Percentiles rank a stretch among this genome's conserved stretches.
These are phyloP conservation scores for Mucor velutinosus DNA, from an alignment of 371 early-diverging fungal species.

Conservation along the genomic window DNA sequence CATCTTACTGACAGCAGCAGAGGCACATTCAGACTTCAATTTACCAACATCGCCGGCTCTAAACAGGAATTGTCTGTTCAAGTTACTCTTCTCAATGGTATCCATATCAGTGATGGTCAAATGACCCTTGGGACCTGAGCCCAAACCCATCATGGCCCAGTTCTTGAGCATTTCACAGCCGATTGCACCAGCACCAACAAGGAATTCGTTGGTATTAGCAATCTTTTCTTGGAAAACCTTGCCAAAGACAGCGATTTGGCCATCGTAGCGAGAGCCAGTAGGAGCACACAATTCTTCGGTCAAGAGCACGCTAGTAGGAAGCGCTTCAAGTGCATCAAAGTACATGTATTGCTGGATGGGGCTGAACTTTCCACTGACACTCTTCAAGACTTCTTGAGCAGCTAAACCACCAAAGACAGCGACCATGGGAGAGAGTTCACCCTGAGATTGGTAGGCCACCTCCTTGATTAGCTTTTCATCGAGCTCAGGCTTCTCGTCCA, in stretches of 20 bases:
- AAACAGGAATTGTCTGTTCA: conserved; percentile 99
- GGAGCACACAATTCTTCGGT: conserved; percentile 80
- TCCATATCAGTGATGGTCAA: conserved; percentile 99
- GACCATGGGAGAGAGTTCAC: conserved; percentile 96
- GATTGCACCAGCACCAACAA: conserved; percentile 99
- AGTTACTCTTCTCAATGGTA: conserved; percentile 97
- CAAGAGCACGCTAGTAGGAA: conserved; percentile 69
- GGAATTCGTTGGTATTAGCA: conserved; percentile 88
- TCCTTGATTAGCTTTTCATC: conserved; percentile 88
- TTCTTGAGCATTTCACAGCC: conserved; percentile 99
- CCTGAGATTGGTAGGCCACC: conserved; percentile 85
- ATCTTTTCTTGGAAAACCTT: conserved; percentile 88
- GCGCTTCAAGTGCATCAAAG: conserved; percentile 97
- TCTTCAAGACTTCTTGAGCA: conserved; percentile 99
- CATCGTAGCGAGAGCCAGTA: conserved; percentile 89
- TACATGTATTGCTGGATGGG: conserved; percentile 98
- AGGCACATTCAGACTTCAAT: conserved; percentile 96
- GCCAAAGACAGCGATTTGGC: conserved; percentile 96
- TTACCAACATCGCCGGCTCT: conserved; percentile 91
- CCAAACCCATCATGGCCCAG: conserved; percentile 99
- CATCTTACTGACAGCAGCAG: conserved; percentile 90
- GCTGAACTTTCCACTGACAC: conserved; percentile 93
- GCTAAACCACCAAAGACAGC: conserved; percentile 98
- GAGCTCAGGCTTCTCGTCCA: conserved; percentile 71
- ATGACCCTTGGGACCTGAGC: conserved; percentile 82